Evolutionary conservation across 176 grass and related monocot species (phyloP).

Genomic region (Lolium perenne): DNA sequence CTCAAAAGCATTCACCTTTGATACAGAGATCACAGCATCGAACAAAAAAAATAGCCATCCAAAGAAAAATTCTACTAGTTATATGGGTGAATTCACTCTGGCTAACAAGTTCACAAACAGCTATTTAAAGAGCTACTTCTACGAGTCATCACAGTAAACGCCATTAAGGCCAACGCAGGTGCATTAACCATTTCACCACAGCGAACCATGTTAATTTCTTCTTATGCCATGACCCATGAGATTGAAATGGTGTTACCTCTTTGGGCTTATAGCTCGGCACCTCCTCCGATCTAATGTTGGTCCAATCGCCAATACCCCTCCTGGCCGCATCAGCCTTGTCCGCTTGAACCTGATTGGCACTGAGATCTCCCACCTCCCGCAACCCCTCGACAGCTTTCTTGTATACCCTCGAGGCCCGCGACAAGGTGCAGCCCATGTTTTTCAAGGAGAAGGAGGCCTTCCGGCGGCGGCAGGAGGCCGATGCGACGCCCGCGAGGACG

Average conservation of each 20-base stretch:
- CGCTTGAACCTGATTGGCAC: constrained; percentile 13
- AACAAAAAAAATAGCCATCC: neutral
- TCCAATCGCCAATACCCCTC: constrained; percentile 1
- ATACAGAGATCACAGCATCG: neutral
- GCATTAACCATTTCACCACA: neutral
- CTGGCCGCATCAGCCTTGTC: constrained; percentile 6
- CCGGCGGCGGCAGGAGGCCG: constrained; percentile 9
- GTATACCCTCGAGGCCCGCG: constrained; percentile 28
- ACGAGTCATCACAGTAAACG: neutral
- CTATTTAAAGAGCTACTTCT: neutral
- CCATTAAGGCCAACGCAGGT: neutral
- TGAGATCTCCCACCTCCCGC: constrained; percentile 43
- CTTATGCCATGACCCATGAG: neutral
- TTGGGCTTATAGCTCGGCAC: neutral
- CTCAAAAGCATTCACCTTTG: neutral
- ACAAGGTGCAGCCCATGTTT: constrained; percentile 44
- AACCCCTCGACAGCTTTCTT: constrained; percentile 10
- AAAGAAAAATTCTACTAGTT: neutral
- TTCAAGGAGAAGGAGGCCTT: neutral
- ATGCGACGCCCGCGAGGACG: constrained; percentile 16
- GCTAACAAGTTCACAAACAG: neutral
- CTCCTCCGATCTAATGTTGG: neutral
- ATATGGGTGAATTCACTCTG: neutral
- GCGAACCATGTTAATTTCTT: constrained; percentile 7
- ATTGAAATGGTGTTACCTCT: constrained; percentile 28